Evolutionary conservation across 1,139 yeast species (phyloP).

Genomic region (Taiozyma sp.): DNA sequence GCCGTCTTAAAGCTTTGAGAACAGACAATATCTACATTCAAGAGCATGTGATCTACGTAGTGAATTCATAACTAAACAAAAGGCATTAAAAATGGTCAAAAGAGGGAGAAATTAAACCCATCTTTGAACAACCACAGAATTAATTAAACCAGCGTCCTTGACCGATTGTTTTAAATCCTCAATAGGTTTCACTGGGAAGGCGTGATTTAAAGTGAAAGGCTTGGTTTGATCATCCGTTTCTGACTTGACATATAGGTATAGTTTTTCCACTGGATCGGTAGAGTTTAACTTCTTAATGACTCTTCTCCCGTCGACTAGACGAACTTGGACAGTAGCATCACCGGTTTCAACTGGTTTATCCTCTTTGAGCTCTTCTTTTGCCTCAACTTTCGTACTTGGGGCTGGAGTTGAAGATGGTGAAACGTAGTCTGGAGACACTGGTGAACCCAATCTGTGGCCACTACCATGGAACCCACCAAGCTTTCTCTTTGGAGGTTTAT

Average conservation of each 20-base stretch:
- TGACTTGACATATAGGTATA: constrained; percentile 62
- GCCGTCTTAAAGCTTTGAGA: not conserved
- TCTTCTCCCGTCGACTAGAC: constrained; percentile 79
- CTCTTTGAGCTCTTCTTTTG: constrained; percentile 17
- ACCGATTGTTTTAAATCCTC: constrained; percentile 52
- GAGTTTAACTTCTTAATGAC: constrained; percentile 61
- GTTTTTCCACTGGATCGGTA: constrained; percentile 55
- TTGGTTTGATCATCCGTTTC: constrained; percentile 34
- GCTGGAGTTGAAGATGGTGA: constrained; percentile 9
- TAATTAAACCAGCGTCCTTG: constrained; percentile 69
- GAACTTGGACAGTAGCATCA: constrained; percentile 73
- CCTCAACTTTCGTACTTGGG: constrained; percentile 14
- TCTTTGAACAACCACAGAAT: constrained; percentile 88
- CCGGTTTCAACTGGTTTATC: constrained; percentile 37
- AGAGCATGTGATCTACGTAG: not conserved
- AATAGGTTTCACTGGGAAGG: constrained; percentile 80
- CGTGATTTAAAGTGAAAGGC: constrained; percentile 63
- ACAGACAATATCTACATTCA: not conserved
- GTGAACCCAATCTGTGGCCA: constrained; percentile 90
- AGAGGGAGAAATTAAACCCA: constrained; percentile 34
- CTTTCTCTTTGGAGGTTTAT: constrained; percentile 61
- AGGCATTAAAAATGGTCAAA: not conserved
- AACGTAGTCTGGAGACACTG: constrained; percentile 64
- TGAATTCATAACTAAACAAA: not conserved
- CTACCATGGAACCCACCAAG: constrained; percentile 71